phyloP scores from a whole-genome alignment of 2,329 filamentous ascomycete species.

The Alternaria sp. region DNA sequence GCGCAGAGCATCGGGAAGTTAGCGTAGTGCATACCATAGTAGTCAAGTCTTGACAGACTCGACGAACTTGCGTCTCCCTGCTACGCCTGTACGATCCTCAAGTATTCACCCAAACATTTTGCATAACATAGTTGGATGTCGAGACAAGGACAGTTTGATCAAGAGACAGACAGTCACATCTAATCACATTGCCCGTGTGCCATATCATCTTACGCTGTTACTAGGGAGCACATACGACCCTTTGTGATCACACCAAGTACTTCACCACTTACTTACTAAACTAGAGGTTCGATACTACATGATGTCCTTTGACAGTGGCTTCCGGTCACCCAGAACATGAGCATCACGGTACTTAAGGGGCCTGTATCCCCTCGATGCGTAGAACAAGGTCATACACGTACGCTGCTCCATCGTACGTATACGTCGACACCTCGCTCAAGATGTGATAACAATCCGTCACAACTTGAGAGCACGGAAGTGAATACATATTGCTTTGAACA shows the following conservation, averaged over 20 bases:
- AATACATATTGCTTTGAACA: neutral
- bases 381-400: neutral
- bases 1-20: conserved; percentile 1
- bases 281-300: neutral
- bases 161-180: neutral
- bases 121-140: neutral
- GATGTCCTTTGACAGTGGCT: neutral
- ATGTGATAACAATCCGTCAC: conserved; percentile 1
- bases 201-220: neutral
- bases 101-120: neutral
- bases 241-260: neutral
- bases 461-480: neutral
- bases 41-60: neutral
- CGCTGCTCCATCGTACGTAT: neutral
- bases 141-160: neutral
- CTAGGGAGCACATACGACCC: neutral
- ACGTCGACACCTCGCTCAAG: neutral
- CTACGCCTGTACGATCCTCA: neutral
- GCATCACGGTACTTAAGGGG: neutral
- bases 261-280: neutral
- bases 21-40: neutral
- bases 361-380: neutral
- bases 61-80: neutral
- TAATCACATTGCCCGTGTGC: neutral
- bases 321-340: neutral